A percentile compares a stretch with the other conserved stretches of the same genome.
Evolutionary conservation across 179 eudicot genomes (phyloP).

Genomic region (Sideroxylon spinosum): DNA sequence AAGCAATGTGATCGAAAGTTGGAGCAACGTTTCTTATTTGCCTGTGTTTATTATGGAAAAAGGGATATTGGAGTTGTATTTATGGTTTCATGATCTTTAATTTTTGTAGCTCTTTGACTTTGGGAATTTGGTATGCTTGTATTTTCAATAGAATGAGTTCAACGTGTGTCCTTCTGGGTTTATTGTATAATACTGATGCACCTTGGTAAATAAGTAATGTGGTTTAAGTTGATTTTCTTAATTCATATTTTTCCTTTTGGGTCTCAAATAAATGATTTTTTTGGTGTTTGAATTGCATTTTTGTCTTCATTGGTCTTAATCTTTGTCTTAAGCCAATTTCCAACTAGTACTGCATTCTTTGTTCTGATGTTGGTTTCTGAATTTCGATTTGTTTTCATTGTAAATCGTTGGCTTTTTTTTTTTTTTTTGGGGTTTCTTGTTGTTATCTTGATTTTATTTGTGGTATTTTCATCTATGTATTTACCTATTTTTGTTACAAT

Average conservation of each 20-base stretch:
- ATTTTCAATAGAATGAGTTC: not conserved
- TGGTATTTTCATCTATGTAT: not conserved
- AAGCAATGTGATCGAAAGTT: not conserved
- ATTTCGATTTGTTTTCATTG: not conserved
- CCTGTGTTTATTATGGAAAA: not conserved
- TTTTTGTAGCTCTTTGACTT: too few relatives aligned
- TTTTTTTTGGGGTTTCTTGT: not conserved
- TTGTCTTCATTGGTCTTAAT: not conserved
- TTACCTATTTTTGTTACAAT: not conserved
- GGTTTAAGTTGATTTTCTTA: too few relatives aligned
- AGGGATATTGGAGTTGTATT: not conserved
- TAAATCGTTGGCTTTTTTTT: not conserved
- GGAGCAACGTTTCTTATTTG: not conserved
- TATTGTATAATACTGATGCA: too few relatives aligned
- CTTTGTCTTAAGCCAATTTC: not conserved
- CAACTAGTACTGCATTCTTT: not conserved
- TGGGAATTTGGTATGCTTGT: not conserved
- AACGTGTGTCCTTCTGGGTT: not conserved
- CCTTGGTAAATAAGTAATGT: too few relatives aligned
- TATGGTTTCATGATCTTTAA: too few relatives aligned
- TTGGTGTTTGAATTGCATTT: not conserved
- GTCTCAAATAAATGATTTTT: too few relatives aligned
- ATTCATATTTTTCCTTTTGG: too few relatives aligned
- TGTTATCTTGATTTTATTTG: not conserved
- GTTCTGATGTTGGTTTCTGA: not conserved